These are phyloP conservation scores for Alloteropsis angusta DNA, from an alignment of 202 grass and related monocot species.

Conservation along the genomic window DNA sequence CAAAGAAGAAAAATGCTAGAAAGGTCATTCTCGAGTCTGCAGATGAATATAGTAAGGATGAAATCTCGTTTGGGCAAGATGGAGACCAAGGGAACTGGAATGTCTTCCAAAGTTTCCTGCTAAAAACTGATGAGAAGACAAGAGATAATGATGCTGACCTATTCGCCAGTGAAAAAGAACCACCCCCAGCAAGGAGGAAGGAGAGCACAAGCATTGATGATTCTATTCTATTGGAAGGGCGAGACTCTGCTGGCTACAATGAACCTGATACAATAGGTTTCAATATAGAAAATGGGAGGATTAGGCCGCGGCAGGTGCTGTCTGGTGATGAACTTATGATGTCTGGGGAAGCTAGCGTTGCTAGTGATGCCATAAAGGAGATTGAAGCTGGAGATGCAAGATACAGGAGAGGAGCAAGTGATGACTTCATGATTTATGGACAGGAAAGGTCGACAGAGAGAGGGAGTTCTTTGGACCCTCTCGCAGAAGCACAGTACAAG, in stretches of 20 bases:
- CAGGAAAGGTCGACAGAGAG: constrained; percentile 54
- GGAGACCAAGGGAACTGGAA: constrained; percentile 86
- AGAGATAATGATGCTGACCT: constrained; percentile 45
- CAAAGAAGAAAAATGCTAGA: constrained; percentile 50
- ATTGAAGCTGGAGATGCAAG: constrained; percentile 54
- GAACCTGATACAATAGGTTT: constrained; percentile 34
- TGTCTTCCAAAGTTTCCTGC: constrained; percentile 70
- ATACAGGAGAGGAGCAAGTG: constrained; percentile 42
- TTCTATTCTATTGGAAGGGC: constrained; percentile 51
- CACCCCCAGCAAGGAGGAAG: constrained; percentile 36
- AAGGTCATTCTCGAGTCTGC: constrained; percentile 33
- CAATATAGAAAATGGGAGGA: constrained; percentile 48
- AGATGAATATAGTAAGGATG: constrained; percentile 44
- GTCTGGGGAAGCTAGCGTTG: constrained; percentile 35
- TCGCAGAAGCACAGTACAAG: constrained; percentile 40
- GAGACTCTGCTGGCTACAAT: constrained; percentile 42
- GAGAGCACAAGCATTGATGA: constrained; percentile 38
- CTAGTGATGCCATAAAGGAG: constrained; percentile 55
- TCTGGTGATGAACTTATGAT: constrained; percentile 60
- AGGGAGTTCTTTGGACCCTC: constrained; percentile 46
- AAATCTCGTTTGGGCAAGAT: constrained; percentile 32
- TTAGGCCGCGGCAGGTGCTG: constrained; percentile 40
- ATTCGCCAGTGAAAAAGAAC: constrained; percentile 55
- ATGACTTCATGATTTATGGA: constrained; percentile 73
- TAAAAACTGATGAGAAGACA: constrained; percentile 70